Evolutionary conservation across 2,329 filamentous ascomycete species (phyloP).

Genomic region (Xylaria polymorpha): DNA sequence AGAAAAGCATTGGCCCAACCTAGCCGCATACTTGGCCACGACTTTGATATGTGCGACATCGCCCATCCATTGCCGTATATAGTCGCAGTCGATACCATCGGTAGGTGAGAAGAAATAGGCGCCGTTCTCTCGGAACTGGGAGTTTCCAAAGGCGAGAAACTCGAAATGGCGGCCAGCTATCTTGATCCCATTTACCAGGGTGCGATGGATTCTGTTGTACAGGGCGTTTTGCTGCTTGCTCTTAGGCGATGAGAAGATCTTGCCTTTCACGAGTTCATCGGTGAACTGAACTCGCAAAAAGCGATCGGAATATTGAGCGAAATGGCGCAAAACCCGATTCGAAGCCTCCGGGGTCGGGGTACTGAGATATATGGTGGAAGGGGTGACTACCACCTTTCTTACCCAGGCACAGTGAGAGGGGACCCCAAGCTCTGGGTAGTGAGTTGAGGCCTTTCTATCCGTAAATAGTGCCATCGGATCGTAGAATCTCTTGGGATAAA

Average conservation of each 20-base stretch:
- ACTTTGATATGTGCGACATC: conserved; percentile 82
- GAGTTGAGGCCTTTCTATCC: conserved; percentile 61
- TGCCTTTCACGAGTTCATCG: conserved; percentile 76
- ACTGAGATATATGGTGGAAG: conserved; percentile 81
- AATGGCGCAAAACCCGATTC: conserved; percentile 85
- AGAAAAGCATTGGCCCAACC: conserved; percentile 94
- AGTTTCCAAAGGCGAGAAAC: conserved; percentile 95
- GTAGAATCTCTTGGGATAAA: conserved; percentile 67
- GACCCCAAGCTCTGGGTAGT: conserved; percentile 62
- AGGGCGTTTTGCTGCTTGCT: conserved; percentile 73
- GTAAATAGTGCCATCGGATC: conserved; percentile 80
- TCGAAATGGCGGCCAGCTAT: conserved; percentile 86
- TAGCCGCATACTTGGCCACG: conserved; percentile 89
- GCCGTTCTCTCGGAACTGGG: conserved; percentile 90
- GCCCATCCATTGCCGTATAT: conserved; percentile 89
- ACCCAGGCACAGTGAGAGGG: conserved; percentile 80
- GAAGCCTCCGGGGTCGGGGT: conserved; percentile 86
- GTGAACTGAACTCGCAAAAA: conserved; percentile 92
- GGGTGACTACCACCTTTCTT: conserved; percentile 83
- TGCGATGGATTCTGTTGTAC: conserved; percentile 77
- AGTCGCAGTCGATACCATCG: conserved; percentile 72
- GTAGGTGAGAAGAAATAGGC: conserved; percentile 91
- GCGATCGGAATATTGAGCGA: conserved; percentile 74
- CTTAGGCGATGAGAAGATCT: conserved; percentile 66
- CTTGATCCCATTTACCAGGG: conserved; percentile 80